Evolutionary conservation across 148 eudicot genomes (phyloP), one percentile per base, ranked within the genome.

Genomic region (Bassia scoparia): DNA sequence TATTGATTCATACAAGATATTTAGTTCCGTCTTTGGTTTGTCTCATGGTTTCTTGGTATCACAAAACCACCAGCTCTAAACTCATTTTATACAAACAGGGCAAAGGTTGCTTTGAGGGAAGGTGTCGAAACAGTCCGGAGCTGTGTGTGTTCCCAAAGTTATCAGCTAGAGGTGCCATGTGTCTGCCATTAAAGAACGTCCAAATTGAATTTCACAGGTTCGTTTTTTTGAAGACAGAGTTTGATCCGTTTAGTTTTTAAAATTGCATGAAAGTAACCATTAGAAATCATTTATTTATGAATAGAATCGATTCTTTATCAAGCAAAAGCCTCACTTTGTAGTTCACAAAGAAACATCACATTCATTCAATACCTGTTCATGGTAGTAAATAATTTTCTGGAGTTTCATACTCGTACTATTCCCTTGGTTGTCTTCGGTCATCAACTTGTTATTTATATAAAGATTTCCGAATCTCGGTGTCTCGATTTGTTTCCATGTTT

Each of bases 51-150:
- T 59, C 16, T 46, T 59, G 59, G 41, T 31, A n/a, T n/a, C 69
- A 20, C 52, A 20, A 26, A 52, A n/a, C 15, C 12, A 1, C 30
- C 30, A 58, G 4, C 48, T 20, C 74, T 61, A 13, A 64, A 35
- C 46, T 41, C 35, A 20, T 54, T 9, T 0, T 43, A 24, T 69
- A n/a, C 31, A 27, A 49, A 69, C 96, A 93, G 98, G 98, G 69
- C 98, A 93, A 88, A 88, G 96, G 80, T 93, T 93, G 98, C 96
- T 65, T 78, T 93, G 81, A 83, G 96, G 76, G 98, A 93, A 70
- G 98, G 94, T 74, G 92, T 96, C 11, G 87, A 90, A 79, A 90
- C 92, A 23, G 90, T 90, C 23, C 23, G 94, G 96, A 55, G 96
- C 96, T 9, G 94, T n/a, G 96, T 50, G 94, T 93, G 60, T 93